Evolutionary conservation across 352 stramenopile genomes (phyloP).

Genomic region (Pythium myriotylum): DNA sequence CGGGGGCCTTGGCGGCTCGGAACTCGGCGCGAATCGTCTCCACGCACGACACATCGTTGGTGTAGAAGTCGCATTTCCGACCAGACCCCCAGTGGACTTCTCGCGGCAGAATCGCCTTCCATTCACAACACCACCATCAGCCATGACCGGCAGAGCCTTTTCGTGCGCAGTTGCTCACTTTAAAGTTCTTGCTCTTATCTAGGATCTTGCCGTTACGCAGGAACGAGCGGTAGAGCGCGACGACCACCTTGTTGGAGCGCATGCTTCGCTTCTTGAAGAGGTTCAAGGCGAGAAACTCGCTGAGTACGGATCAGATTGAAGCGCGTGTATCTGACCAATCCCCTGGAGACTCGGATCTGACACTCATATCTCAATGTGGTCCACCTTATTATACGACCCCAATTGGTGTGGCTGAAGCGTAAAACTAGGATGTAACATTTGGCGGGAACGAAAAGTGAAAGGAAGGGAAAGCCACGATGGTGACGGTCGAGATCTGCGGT

Average conservation of each 20-base stretch:
- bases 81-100: constrained; percentile 58
- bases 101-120: constrained; percentile 62
- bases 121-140: neutral
- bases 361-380: neutral
- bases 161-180: constrained; percentile 42
- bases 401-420: neutral
- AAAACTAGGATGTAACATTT: constrained; percentile 1
- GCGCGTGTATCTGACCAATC: neutral
- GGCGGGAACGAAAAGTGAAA: constrained; percentile 5
- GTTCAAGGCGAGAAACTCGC: no score
- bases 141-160: no score
- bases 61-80: constrained; percentile 68
- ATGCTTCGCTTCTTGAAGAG: constrained; percentile 22
- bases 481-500: constrained; percentile 84
- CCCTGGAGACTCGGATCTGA: neutral
- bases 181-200: constrained; percentile 59
- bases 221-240: constrained; percentile 74
- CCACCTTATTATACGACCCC: neutral
- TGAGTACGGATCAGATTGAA: neutral
- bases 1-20: constrained; percentile 15
- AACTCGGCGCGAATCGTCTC: constrained; percentile 60
- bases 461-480: constrained; percentile 38
- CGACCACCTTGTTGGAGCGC: constrained; percentile 52
- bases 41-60: constrained; percentile 50
- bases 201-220: constrained; percentile 68